Evolutionary conservation across 2,329 filamentous ascomycete genomes (phyloP).

Genomic region (Cordyceps tenuipes): DNA sequence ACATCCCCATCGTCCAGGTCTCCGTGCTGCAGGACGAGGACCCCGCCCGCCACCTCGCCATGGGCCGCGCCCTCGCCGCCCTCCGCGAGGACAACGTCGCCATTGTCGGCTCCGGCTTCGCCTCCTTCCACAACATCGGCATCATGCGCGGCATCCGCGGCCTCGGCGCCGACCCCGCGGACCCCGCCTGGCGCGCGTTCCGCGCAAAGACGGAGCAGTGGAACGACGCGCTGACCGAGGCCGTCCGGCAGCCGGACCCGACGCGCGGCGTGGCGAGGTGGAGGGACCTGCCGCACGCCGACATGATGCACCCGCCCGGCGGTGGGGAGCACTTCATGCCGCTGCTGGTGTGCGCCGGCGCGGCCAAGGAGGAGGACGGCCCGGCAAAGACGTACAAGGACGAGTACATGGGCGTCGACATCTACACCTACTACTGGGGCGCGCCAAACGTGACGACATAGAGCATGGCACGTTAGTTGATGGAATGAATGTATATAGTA

Average conservation of each 20-base stretch:
- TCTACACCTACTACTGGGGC: conserved; percentile 50
- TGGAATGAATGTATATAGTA: not conserved
- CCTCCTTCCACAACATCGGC: conserved; percentile 47
- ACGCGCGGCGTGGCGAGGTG: conserved; percentile 36
- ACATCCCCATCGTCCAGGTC: conserved; percentile 48
- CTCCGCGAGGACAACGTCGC: conserved; percentile 48
- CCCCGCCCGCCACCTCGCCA: conserved; percentile 37
- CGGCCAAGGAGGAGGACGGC: conserved; percentile 31
- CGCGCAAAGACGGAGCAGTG: conserved; percentile 28
- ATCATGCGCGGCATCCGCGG: conserved; percentile 32
- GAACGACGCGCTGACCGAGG: conserved; percentile 38
- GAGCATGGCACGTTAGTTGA: conserved; percentile 1
- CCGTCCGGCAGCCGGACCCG: conserved; percentile 25
- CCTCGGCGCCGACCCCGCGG: not conserved
- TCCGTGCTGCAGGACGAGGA: conserved; percentile 46
- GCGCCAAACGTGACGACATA: conserved; percentile 16
- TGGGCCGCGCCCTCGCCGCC: conserved; percentile 42
- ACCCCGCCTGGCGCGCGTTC: conserved; percentile 16
- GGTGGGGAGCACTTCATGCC: conserved; percentile 54
- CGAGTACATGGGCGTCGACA: conserved; percentile 38
- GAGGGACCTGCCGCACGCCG: conserved; percentile 38
- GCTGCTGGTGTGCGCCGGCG: conserved; percentile 47
- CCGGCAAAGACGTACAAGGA: conserved; percentile 39
- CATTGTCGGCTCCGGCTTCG: conserved; percentile 52
- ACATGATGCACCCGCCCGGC: conserved; percentile 44